A percentile compares a stretch with the other conserved stretches of the same genome.
Evolutionary conservation across 495 filamentous ascomycete species (phyloP).

Genomic region (Xylaria cubensis): DNA sequence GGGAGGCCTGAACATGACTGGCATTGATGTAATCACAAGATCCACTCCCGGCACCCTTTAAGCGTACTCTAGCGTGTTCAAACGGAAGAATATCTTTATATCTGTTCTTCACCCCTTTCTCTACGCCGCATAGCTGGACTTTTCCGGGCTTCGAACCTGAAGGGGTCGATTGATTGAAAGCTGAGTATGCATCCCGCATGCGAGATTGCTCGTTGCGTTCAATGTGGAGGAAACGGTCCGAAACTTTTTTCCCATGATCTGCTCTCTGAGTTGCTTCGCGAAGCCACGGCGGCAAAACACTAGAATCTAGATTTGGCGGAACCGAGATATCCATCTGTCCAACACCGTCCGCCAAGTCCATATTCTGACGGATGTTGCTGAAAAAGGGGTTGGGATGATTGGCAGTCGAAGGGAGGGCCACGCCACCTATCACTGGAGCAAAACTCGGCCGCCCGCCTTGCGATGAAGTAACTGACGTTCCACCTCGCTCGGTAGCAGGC

Average conservation of each 20-base stretch:
- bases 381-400: slow-evolving; percentile 87
- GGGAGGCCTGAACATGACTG: slow-evolving; percentile 77
- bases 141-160: slow-evolving; percentile 22
- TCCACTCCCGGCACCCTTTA: slow-evolving; percentile 72
- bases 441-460: slow-evolving; percentile 52
- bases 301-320: slow-evolving; percentile 63
- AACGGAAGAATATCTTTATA: slow-evolving; percentile 99
- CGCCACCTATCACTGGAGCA: slow-evolving; percentile 85
- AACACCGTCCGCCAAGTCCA: slow-evolving; percentile 92
- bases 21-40: slow-evolving; percentile 96
- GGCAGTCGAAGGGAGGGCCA: slow-evolving; percentile 74
- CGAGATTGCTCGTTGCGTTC: slow-evolving; percentile 86
- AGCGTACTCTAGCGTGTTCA: slow-evolving; percentile 86
- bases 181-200: slow-evolving; percentile 88
- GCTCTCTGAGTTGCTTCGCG: slow-evolving; percentile 65
- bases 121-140: slow-evolving; percentile 81
- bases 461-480: slow-evolving; percentile 50
- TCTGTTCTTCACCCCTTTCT: slow-evolving; percentile 92
- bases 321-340: slow-evolving; percentile 83
- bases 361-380: slow-evolving; percentile 93
- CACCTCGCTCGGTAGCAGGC: slow-evolving; percentile 45
- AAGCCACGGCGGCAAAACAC: slow-evolving; percentile 77
- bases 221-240: slow-evolving; percentile 82
- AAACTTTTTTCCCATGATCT: slow-evolving; percentile 79
- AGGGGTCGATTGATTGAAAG: slow-evolving; percentile 51